These are phyloP conservation scores for Cenococcum geophilum DNA, from an alignment of 495 filamentous ascomycete species.

Conservation along the genomic window DNA sequence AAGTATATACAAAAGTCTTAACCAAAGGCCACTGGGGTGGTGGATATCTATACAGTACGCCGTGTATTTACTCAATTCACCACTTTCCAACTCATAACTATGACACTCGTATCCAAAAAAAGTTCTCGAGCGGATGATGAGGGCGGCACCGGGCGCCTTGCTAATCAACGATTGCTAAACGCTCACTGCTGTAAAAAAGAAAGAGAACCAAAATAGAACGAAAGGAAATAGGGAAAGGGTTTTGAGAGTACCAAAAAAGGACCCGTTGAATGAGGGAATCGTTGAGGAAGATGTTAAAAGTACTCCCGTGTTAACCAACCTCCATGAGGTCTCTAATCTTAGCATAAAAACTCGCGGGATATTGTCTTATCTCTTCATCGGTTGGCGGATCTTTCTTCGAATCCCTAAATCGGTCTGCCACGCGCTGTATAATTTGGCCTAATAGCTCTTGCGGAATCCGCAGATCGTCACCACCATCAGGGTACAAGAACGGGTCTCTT, in stretches of 20 bases:
- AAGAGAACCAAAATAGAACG: neutral
- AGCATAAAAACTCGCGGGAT: constrained; percentile 62
- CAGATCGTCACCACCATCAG: constrained; percentile 58
- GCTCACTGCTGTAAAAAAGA: neutral
- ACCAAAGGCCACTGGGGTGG: too few relatives aligned
- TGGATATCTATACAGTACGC: too few relatives aligned
- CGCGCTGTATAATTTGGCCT: constrained; percentile 65
- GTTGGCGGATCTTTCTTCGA: constrained; percentile 54
- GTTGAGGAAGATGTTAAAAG: neutral
- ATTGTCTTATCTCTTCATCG: constrained; percentile 62
- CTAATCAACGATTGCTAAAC: neutral
- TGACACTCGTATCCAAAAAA: neutral
- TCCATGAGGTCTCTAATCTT: constrained; percentile 60
- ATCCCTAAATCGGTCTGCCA: constrained; percentile 65
- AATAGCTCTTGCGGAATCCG: constrained; percentile 73
- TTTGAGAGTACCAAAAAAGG: neutral
- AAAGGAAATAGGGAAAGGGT: neutral
- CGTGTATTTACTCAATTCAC: too few relatives aligned
- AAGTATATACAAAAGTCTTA: too few relatives aligned
- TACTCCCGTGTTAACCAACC: constrained; percentile 17
- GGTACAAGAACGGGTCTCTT: constrained; percentile 75
- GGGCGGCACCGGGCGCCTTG: neutral
- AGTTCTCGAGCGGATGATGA: neutral
- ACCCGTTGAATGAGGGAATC: neutral
- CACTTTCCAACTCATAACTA: neutral